Conservation (phyloP, 164 flowering plant genomes). For the Sextonia rubra region DNA sequence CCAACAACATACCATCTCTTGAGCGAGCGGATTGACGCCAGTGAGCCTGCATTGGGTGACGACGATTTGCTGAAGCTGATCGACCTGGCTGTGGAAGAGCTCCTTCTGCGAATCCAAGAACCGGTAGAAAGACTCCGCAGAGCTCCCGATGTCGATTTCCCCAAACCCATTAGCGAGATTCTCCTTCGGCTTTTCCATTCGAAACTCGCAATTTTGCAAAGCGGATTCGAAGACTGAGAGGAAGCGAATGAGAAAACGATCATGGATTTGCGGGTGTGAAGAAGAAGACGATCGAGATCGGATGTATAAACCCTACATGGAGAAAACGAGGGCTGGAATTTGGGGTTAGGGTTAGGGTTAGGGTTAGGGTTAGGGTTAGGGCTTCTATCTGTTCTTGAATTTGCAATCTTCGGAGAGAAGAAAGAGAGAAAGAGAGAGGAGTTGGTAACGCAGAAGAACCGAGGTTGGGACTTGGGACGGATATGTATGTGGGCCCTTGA, state of each 20-base stretch:
- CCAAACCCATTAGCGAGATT: constrained; percentile 14
- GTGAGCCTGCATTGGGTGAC: constrained; percentile 82
- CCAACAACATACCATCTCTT: constrained; percentile 70
- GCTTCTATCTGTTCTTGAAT: background rate
- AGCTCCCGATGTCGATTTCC: constrained; percentile 45
- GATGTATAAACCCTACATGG: background rate
- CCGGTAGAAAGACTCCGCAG: constrained; percentile 46
- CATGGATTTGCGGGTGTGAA: background rate
- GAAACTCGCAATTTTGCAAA: background rate
- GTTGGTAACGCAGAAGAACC: no score
- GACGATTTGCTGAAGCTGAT: constrained; percentile 63
- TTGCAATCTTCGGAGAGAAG: background rate
- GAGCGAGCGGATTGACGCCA: constrained; percentile 92
- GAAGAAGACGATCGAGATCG: background rate
- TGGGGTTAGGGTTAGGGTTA: background rate
- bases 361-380: no score
- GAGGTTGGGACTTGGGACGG: no score
- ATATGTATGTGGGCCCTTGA: no score
- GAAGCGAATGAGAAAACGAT: background rate
- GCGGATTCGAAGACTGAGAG: background rate
- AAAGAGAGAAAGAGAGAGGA: background rate
- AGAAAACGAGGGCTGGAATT: background rate
- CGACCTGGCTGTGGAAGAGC: constrained; percentile 72
- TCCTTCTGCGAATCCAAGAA: constrained; percentile 62
- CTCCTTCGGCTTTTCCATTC: constrained; percentile 43